Evolutionary conservation across 805 yeast genomes (phyloP).

Genomic region (Candida maris): DNA sequence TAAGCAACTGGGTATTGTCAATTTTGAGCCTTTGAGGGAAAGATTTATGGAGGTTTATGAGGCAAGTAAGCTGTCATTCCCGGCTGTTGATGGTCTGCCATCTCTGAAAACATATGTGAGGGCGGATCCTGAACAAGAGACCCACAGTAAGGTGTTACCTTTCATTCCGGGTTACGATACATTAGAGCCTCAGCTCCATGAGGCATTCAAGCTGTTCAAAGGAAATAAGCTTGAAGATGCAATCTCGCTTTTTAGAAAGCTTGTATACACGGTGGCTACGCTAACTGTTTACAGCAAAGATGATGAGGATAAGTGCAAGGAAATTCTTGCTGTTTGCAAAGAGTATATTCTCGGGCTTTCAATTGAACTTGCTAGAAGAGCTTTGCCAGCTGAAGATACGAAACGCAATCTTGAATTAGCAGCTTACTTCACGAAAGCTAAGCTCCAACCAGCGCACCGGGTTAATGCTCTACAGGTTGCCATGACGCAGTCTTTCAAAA

Average conservation of each 20-base stretch:
- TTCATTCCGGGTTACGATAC: slow-evolving; percentile 68
- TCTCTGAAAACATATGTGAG: slow-evolving; percentile 68
- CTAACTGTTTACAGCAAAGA: slow-evolving; percentile 68
- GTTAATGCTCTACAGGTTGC: slow-evolving; percentile 92
- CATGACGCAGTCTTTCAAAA: slow-evolving; percentile 85
- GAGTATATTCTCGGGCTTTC: slow-evolving; percentile 92
- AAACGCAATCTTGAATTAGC: slow-evolving; percentile 92
- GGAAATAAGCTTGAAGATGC: slow-evolving; percentile 82
- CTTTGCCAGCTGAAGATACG: slow-evolving; percentile 63
- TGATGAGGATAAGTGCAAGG: slow-evolving; percentile 72
- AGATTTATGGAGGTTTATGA: slow-evolving; percentile 84
- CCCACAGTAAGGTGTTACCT: slow-evolving; percentile 52
- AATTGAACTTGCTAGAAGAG: slow-evolving; percentile 85
- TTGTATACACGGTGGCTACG: slow-evolving; percentile 71
- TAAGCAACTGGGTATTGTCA: slow-evolving; percentile 82
- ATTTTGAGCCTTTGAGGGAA: slow-evolving; percentile 82
- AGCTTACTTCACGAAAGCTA: slow-evolving; percentile 87
- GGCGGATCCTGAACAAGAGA: slow-evolving; percentile 56
- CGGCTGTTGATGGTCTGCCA: slow-evolving; percentile 71
- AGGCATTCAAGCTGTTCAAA: slow-evolving; percentile 80
- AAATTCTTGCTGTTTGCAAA: slow-evolving; percentile 68
- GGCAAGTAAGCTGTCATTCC: slow-evolving; percentile 69
- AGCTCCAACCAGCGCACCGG: slow-evolving; percentile 77
- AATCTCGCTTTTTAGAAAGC: slow-evolving; percentile 70
- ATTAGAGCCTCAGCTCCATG: slow-evolving; percentile 57